Evolutionary conservation across 2,329 filamentous ascomycete species (phyloP), one percentile per base, ranked within the genome.

Genomic region (Penicillium crustosum): DNA sequence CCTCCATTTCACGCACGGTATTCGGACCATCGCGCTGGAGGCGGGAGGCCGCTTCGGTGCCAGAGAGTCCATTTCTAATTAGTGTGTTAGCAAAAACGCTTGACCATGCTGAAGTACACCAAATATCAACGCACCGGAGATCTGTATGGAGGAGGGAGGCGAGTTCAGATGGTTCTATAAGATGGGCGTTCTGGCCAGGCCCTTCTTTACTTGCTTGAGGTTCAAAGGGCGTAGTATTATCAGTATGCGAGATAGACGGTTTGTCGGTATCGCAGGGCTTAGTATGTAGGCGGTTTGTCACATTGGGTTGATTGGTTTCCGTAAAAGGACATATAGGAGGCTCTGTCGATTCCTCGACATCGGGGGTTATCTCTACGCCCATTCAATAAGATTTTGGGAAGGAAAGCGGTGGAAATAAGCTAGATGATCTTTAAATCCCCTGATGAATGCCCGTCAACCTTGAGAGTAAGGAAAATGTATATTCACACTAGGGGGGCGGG

Each of bases 1-100:
- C 85, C 77, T 87, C 85, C 79, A 86, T 84, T 76, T 85, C 84
- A 76, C 88, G 84, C 79, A 91, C 84, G 72, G 82, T 83, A 78
- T 91, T 91, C 66, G 83, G 82, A 66, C 88, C 89, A 82, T 89
- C 79, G 71, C 82, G 80, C 73, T 77, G 76, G 69, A 90, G 81
- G 73, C 88, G 88, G 78, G 80, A 79, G 74, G 82, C 81, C 62
- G 87, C 88, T 73, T 90, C 87, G 65, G 78, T 71, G 68, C 74
- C 76, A 71, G 80, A 82, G 77, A 91, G 81, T 70, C 88, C 88
- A 87, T 88, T 69, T 55, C 73, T 75, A 57, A 19, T 6, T 4
- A 2, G 3, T 15, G n/a, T 31, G 35, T 57, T n/a, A 57, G 27
- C 12, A 23, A 36, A 6, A 7, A 13, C 1, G 13, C 2, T 15